phyloP scores from a whole-genome alignment of 2,329 filamentous ascomycete species.

The Exophiala phaeomuriformis region DNA sequence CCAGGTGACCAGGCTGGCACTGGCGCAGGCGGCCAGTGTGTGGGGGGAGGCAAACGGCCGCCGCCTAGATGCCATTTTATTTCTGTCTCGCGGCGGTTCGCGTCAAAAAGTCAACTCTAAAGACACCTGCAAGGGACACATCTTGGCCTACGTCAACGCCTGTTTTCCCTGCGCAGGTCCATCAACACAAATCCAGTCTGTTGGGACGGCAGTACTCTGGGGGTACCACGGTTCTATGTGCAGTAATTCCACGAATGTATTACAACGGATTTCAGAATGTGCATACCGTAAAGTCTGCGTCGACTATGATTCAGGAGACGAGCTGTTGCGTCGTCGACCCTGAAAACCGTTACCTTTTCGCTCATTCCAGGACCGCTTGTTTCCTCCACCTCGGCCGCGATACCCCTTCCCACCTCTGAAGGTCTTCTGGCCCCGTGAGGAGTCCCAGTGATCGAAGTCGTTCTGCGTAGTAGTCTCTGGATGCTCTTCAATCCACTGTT shows the following conservation, averaged over 20 bases:
- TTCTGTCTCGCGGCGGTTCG: too few species aligned
- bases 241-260: too few species aligned
- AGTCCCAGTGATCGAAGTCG: conserved; percentile 12
- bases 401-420: not conserved
- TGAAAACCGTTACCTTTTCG: not conserved
- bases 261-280: not conserved
- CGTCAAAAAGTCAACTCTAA: not conserved
- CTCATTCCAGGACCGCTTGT: conserved; percentile 13
- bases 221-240: too few species aligned
- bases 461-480: conserved; percentile 8
- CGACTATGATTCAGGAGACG: conserved; percentile 11
- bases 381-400: conserved; percentile 1
- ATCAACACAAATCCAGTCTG: not conserved
- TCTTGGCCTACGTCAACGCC: not conserved
- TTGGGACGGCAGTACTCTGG: too few species aligned
- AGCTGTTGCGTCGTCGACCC: conserved; percentile 18
- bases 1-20: too few species aligned
- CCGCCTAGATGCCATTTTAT: too few species aligned
- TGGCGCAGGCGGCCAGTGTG: not conserved
- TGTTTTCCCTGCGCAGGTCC: not conserved
- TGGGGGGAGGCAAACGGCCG: not conserved
- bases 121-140: not conserved
- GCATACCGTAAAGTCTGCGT: not conserved
- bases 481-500: conserved; percentile 44
- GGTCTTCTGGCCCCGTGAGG: conserved; percentile 2